A percentile compares a stretch with the other conserved stretches of the same genome.
These are phyloP conservation scores for Solanum chaucha DNA, from an alignment of 257 asterid genomes.

Conservation along the genomic window DNA sequence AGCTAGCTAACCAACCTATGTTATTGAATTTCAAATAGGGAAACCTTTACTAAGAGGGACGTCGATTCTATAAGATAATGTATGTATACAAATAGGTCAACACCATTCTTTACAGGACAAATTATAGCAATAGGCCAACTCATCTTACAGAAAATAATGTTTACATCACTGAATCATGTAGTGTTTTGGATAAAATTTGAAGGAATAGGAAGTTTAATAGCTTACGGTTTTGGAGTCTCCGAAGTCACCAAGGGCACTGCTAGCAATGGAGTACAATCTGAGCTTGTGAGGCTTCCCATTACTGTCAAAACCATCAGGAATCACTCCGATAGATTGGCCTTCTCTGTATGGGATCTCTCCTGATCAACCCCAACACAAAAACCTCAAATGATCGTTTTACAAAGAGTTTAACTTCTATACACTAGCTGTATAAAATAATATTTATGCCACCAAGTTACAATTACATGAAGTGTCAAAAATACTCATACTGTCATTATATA, in stretches of 20 bases:
- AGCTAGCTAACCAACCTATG: background rate
- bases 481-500: background rate
- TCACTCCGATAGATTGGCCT: slow-evolving; percentile 83
- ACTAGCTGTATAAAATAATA: background rate
- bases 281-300: slow-evolving; percentile 89
- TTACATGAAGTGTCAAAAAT: background rate
- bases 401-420: background rate
- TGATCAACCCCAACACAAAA: slow-evolving; percentile 16
- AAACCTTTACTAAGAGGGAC: accelerated
- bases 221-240: slow-evolving; percentile 96
- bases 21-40: background rate
- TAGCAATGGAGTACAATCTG: slow-evolving; percentile 85
- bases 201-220: background rate
- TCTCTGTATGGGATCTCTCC: slow-evolving; percentile 84
- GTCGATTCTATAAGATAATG: background rate
- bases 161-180: background rate
- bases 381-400: background rate
- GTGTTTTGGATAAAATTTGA: background rate
- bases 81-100: background rate
- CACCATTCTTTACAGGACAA: background rate
- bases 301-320: slow-evolving; percentile 69
- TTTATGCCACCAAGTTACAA: background rate
- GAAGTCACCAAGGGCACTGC: slow-evolving; percentile 95
- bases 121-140: background rate
- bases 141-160: background rate